Conservation (phyloP, 2,329 filamentous ascomycete species). For the Botrytis aclada region DNA sequence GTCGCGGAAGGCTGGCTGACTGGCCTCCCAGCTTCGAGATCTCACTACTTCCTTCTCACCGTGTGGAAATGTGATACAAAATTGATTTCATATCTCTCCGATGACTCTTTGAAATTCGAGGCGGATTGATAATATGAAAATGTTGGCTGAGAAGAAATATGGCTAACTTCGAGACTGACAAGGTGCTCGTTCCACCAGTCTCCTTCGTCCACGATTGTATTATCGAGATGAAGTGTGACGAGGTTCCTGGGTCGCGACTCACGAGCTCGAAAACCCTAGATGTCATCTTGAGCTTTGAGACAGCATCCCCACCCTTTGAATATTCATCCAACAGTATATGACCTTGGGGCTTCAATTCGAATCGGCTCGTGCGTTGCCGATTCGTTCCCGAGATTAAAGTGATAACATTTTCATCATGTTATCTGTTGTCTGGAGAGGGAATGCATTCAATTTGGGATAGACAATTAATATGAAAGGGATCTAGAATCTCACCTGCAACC, state of each 20-base stretch:
- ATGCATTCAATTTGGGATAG: background rate
- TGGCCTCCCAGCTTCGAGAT: constrained; percentile 7
- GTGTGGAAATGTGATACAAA: constrained; percentile 2
- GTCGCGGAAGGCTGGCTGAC: constrained; percentile 23
- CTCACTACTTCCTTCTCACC: background rate
- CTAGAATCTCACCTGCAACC: constrained; percentile 19
- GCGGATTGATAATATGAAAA: background rate
- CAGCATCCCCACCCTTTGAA: constrained; percentile 5
- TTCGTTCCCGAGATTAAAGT: background rate
- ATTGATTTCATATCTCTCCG: background rate
- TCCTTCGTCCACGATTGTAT: constrained; percentile 31
- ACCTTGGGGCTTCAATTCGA: background rate
- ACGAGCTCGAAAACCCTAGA: constrained; percentile 23
- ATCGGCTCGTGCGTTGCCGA: background rate
- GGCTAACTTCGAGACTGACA: background rate
- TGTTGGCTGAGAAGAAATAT: background rate
- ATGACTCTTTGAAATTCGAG: background rate
- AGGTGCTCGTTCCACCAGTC: constrained; percentile 25
- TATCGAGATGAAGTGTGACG: constrained; percentile 18
- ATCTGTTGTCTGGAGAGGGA: background rate
- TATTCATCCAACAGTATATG: background rate
- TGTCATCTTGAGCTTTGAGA: constrained; percentile 21
- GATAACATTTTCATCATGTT: background rate
- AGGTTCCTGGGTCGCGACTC: constrained; percentile 20
- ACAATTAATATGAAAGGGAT: constrained; percentile 1